These are phyloP conservation scores for Alternaria hordeiaustralica DNA, from an alignment of 2,329 filamentous ascomycete species.

Conservation along the genomic window DNA sequence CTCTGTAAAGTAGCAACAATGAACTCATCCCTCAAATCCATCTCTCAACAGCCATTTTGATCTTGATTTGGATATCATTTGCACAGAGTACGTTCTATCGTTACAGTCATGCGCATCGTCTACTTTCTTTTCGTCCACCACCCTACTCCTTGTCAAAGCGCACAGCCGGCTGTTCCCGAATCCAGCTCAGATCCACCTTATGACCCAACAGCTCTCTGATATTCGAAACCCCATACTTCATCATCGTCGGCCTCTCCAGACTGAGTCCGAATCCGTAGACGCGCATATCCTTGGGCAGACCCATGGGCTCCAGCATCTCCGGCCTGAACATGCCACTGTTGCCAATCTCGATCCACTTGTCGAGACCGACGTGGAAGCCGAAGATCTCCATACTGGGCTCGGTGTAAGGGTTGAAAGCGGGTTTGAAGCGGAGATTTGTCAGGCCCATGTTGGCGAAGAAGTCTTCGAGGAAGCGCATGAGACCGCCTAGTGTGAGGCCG, in stretches of 20 bases:
- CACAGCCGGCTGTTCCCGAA: constrained; percentile 89
- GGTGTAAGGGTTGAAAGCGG: constrained; percentile 80
- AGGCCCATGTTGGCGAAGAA: constrained; percentile 99
- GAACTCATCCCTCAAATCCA: background rate
- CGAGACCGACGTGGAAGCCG: constrained; percentile 77
- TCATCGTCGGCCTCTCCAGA: constrained; percentile 96
- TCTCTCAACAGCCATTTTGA: background rate
- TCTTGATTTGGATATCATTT: constrained; percentile 7
- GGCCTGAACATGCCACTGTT: constrained; percentile 99
- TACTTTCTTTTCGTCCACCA: background rate
- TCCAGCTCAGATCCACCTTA: constrained; percentile 93
- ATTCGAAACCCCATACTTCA: constrained; percentile 81
- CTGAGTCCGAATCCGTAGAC: constrained; percentile 95
- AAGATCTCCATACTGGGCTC: constrained; percentile 98
- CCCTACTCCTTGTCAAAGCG: constrained; percentile 79
- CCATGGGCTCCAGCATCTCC: constrained; percentile 96
- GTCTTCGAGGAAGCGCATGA: constrained; percentile 92
- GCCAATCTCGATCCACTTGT: constrained; percentile 85
- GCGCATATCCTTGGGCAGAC: constrained; percentile 85
- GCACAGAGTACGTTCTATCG: constrained; percentile 2
- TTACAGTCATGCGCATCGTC: constrained; percentile 3
- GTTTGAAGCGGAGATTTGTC: constrained; percentile 87
- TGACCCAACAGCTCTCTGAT: constrained; percentile 92
- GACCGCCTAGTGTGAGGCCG: constrained; percentile 83
- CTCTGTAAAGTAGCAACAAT: background rate